Evolutionary conservation across 2,329 filamentous ascomycete genomes (phyloP).

Genomic region (Talaromyces sp.): DNA sequence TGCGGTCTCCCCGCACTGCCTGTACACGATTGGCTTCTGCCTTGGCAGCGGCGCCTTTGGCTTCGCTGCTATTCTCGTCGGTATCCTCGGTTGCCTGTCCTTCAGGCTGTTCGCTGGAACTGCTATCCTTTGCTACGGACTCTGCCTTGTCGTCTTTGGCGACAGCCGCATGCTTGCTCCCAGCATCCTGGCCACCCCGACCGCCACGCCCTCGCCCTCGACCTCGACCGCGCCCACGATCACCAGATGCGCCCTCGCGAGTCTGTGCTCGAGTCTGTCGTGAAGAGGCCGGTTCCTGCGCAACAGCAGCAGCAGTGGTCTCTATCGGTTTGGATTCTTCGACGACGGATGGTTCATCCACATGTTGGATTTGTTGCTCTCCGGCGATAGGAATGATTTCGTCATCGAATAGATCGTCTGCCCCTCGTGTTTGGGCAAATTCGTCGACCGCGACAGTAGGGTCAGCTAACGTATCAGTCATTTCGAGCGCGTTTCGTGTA

Average conservation of each 20-base stretch:
- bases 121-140: conserved; percentile 23
- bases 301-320: conserved; percentile 15
- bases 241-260: conserved; percentile 1
- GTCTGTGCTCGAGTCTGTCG: conserved; percentile 20
- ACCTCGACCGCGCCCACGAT: conserved; percentile 7
- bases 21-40: conserved; percentile 28
- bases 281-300: conserved; percentile 20
- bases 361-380: conserved; percentile 22
- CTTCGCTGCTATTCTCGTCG: conserved; percentile 19
- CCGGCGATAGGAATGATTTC: conserved; percentile 43
- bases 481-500: not conserved
- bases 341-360: conserved; percentile 12
- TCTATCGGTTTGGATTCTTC: conserved; percentile 14
- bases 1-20: conserved; percentile 52
- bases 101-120: conserved; percentile 10
- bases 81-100: conserved; percentile 13
- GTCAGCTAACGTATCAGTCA: conserved; percentile 12
- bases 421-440: conserved; percentile 46
- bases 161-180: conserved; percentile 9
- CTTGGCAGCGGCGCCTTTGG: conserved; percentile 1
- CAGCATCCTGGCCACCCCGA: conserved; percentile 2
- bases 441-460: conserved; percentile 34
- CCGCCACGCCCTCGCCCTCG: conserved; percentile 5
- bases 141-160: conserved; percentile 16
- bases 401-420: conserved; percentile 48